Conservation (phyloP, 768 basidiomycete species). For the Lepiota brunneoincarnata region DNA sequence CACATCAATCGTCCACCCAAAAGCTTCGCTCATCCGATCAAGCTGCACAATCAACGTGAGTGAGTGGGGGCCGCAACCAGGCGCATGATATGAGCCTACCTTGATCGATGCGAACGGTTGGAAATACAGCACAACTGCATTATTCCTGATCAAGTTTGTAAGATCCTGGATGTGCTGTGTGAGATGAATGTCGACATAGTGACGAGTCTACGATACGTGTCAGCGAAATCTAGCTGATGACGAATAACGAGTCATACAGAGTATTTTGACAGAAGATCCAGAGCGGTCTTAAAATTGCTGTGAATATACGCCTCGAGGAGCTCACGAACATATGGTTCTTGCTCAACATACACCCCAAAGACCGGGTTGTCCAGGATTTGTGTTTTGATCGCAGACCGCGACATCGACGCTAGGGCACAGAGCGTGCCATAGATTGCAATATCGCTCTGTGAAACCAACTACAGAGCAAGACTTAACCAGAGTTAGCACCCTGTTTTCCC, state of each 20-base stretch:
- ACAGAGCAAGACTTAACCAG: not conserved
- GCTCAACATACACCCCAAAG: slow-evolving; percentile 78
- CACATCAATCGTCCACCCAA: slow-evolving; percentile 75
- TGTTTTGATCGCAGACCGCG: slow-evolving; percentile 66
- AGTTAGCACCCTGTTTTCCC: not conserved
- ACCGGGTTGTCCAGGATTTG: slow-evolving; percentile 65
- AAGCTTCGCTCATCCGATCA: slow-evolving; percentile 80
- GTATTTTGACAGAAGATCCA: slow-evolving; percentile 69
- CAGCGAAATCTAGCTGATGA: not conserved
- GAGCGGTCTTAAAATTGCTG: slow-evolving; percentile 81
- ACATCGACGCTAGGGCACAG: slow-evolving; percentile 77
- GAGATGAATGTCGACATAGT: slow-evolving; percentile 78
- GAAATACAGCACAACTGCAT: slow-evolving; percentile 85
- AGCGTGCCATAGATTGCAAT: slow-evolving; percentile 85
- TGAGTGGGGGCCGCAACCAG: too few species aligned
- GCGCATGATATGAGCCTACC: not conserved
- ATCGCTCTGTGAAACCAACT: slow-evolving; percentile 80
- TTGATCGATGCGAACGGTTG: slow-evolving; percentile 83
- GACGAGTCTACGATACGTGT: slow-evolving; percentile 56
- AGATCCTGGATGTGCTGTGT: slow-evolving; percentile 63
- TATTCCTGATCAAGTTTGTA: slow-evolving; percentile 67
- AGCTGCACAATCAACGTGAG: slow-evolving; percentile 32
- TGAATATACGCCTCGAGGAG: slow-evolving; percentile 83
- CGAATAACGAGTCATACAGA: slow-evolving; percentile 46
- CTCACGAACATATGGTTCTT: slow-evolving; percentile 84